phyloP scores from a whole-genome alignment of 441 rosid genomes.

The Isatis lusitanica region DNA sequence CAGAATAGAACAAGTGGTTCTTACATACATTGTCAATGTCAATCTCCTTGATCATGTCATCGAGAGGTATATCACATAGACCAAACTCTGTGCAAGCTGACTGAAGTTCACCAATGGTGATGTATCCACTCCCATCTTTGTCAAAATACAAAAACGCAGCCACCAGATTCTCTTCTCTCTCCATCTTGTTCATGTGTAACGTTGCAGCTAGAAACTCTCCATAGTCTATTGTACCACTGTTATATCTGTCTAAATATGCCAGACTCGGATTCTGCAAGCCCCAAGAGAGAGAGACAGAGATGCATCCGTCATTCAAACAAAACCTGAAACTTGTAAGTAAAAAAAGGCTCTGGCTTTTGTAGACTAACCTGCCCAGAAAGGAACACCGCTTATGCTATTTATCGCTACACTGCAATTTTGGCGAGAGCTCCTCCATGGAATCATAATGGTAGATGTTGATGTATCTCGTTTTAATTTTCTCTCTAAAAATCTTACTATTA shows the following conservation, averaged over 20 bases:
- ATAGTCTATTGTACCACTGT: conserved; percentile 75
- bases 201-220: conserved; percentile 89
- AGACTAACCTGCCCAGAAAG: conserved; percentile 43
- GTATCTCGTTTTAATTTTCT: too few species aligned
- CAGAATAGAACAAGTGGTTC: not conserved
- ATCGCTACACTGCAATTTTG: too few species aligned
- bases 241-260: conserved; percentile 81
- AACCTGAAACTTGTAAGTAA: not conserved
- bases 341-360: not conserved
- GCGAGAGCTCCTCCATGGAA: too few species aligned
- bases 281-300: not conserved
- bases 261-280: conserved; percentile 64
- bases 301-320: conserved; percentile 9
- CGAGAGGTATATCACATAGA: conserved; percentile 61
- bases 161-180: conserved; percentile 72
- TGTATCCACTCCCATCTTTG: conserved; percentile 79
- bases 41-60: conserved; percentile 76
- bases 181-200: conserved; percentile 74
- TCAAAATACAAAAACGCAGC: conserved; percentile 83
- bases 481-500: too few species aligned
- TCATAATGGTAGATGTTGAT: too few species aligned
- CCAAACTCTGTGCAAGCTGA: conserved; percentile 82
- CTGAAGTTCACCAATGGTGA: conserved; percentile 81
- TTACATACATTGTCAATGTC: conserved; percentile 68
- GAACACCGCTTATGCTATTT: conserved; percentile 42